These are phyloP conservation scores for Claviceps lovelessii DNA, from an alignment of 2,329 filamentous ascomycete genomes.

Conservation along the genomic window DNA sequence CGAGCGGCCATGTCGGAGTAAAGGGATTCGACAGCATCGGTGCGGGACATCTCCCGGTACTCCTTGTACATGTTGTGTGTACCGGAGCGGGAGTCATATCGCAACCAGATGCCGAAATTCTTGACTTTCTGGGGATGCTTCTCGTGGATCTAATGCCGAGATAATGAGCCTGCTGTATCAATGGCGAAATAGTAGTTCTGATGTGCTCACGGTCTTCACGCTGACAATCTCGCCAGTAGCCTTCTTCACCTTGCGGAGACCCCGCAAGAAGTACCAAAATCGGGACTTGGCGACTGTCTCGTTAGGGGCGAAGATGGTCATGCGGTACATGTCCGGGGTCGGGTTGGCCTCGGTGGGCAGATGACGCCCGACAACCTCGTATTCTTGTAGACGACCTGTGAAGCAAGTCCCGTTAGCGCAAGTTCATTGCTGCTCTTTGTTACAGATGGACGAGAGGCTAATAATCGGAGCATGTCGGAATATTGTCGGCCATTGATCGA, in stretches of 20 bases:
- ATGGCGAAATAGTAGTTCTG: background rate
- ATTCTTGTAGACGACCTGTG: constrained; percentile 97
- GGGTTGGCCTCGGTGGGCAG: constrained; percentile 95
- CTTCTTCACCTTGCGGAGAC: constrained; percentile 99
- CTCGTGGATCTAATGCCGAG: constrained; percentile 64
- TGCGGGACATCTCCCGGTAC: constrained; percentile 97
- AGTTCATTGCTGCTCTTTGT: background rate
- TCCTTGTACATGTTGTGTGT: constrained; percentile 99
- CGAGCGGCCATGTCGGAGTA: constrained; percentile 99
- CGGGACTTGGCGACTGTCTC: constrained; percentile 97
- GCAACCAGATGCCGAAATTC: constrained; percentile 99
- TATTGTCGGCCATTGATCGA: background rate
- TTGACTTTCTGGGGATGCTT: constrained; percentile 99
- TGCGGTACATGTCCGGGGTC: constrained; percentile 97
- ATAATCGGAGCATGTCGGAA: background rate
- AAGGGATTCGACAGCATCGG: constrained; percentile 86
- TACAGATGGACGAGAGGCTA: background rate
- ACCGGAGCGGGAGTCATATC: constrained; percentile 98
- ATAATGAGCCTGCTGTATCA: constrained; percentile 6
- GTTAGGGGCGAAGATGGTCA: constrained; percentile 99
- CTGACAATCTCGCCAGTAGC: constrained; percentile 97
- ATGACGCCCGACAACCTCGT: constrained; percentile 99
- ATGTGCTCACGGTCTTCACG: constrained; percentile 66
- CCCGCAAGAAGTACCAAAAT: constrained; percentile 99
- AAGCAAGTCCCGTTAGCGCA: constrained; percentile 1